Percentiles rank a stretch among this genome's conserved stretches.
These are phyloP conservation scores for Phytopythium cucurbitacearum DNA, from an alignment of 352 stramenopile genomes.

Conservation along the genomic window DNA sequence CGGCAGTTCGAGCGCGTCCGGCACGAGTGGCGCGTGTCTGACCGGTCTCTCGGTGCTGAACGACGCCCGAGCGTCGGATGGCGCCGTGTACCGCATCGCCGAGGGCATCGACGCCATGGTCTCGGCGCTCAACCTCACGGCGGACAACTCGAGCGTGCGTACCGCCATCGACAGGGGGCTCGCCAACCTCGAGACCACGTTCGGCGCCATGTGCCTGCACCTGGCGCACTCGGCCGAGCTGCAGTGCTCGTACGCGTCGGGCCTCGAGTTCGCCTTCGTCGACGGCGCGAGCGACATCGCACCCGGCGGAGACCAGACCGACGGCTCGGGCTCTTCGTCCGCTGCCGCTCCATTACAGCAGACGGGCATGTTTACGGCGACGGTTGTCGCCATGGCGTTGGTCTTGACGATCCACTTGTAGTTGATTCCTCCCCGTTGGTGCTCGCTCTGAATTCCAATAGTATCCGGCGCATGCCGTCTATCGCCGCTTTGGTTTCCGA, in stretches of 20 bases:
- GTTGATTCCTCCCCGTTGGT: no score
- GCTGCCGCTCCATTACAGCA: no score
- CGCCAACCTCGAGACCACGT: conserved; percentile 4
- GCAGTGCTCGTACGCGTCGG: conserved; percentile 9
- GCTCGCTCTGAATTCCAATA: no score
- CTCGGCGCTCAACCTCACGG: background rate
- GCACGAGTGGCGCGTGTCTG: conserved; percentile 6
- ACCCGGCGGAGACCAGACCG: background rate
- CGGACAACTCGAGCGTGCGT: conserved; percentile 2
- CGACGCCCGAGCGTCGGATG: conserved; percentile 3
- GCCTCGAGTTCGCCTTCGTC: conserved; percentile 8
- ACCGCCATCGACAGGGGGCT: conserved; percentile 8
- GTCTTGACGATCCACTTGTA: no score
- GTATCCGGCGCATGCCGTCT: no score
- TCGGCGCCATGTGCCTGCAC: conserved; percentile 6
- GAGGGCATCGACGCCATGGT: conserved; percentile 7
- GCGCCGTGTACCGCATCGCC: conserved; percentile 5
- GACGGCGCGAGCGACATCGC: conserved; percentile 1
- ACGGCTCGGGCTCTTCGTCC: no score
- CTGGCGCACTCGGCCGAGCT: background rate
- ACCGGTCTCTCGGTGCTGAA: conserved; percentile 11
- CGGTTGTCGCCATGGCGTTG: no score
- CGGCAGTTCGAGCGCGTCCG: background rate
- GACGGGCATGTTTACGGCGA: no score
- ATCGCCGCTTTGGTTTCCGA: no score